phyloP scores from a whole-genome alignment of 805 yeast genomes.

The Pichia heedii region DNA sequence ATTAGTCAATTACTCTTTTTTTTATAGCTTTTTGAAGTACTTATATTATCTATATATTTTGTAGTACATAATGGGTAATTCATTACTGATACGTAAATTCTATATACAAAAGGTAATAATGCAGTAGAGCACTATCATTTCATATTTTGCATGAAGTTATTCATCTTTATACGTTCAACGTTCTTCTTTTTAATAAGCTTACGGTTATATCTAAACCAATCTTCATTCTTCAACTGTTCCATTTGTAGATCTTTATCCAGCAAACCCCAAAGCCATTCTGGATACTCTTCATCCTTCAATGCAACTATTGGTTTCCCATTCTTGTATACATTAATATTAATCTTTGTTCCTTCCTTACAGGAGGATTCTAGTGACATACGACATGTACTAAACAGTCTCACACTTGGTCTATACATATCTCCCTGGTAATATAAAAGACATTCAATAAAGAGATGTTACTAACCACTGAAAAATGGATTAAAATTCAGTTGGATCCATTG shows the following conservation, averaged over 20 bases:
- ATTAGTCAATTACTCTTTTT: too few relatives aligned
- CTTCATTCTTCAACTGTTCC: slow-evolving; percentile 40
- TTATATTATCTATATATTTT: too few relatives aligned
- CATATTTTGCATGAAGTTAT: slow-evolving; percentile 56
- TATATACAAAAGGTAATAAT: too few relatives aligned
- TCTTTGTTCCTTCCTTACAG: slow-evolving; percentile 62
- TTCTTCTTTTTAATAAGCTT: slow-evolving; percentile 61
- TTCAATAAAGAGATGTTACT: background rate
- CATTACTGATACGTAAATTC: too few relatives aligned
- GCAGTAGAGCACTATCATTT: background rate
- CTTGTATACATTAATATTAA: slow-evolving; percentile 66
- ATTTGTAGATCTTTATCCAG: slow-evolving; percentile 59
- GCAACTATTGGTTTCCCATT: slow-evolving; percentile 86
- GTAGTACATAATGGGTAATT: too few relatives aligned
- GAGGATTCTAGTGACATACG: slow-evolving; percentile 31
- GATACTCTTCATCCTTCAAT: slow-evolving; percentile 78
- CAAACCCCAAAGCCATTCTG: slow-evolving; percentile 89
- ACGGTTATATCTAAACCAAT: slow-evolving; percentile 60
- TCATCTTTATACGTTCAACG: slow-evolving; percentile 61
- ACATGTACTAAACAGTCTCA: slow-evolving; percentile 17
- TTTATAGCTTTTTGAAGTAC: too few relatives aligned
- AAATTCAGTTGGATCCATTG: too few relatives aligned
- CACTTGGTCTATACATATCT: slow-evolving; percentile 1
- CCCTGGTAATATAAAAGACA: too few relatives aligned
- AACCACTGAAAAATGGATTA: too few relatives aligned